Evolutionary conservation across 2,329 filamentous ascomycete genomes (phyloP).

Genomic region (Penicillium verrucosum): DNA sequence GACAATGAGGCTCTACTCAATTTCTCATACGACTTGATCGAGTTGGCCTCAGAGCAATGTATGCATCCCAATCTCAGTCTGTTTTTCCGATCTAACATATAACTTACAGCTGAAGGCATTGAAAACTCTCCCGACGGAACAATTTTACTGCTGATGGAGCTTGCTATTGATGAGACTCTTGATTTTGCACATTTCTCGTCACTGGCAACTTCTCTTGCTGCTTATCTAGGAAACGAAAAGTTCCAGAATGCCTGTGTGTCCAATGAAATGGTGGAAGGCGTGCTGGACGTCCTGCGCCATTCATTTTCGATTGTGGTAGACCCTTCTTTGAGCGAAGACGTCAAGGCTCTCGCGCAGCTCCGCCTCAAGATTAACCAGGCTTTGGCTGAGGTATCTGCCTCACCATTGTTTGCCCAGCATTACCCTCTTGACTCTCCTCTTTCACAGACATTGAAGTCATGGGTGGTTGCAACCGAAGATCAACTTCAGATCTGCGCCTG

Average conservation of each 20-base stretch:
- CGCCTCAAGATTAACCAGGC: conserved; percentile 41
- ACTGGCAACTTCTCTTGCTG: conserved; percentile 32
- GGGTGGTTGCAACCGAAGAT: conserved; percentile 40
- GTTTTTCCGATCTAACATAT: conserved; percentile 3
- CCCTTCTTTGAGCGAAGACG: conserved; percentile 33
- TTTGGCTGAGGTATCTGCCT: conserved; percentile 42
- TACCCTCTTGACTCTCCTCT: conserved; percentile 41
- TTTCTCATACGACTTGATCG: conserved; percentile 42
- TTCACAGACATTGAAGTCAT: conserved; percentile 37
- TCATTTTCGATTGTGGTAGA: conserved; percentile 30
- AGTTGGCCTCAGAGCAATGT: conserved; percentile 42
- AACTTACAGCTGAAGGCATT: conserved; percentile 32
- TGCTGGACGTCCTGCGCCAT: conserved; percentile 33
- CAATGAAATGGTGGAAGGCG: conserved; percentile 30
- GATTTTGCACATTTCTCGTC: conserved; percentile 32
- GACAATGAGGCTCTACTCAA: conserved; percentile 34
- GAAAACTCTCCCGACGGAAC: conserved; percentile 35
- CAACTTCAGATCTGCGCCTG: conserved; percentile 48
- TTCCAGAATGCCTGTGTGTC: conserved; percentile 40
- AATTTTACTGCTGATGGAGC: conserved; percentile 34
- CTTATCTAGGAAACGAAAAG: conserved; percentile 37
- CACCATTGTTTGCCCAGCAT: conserved; percentile 33
- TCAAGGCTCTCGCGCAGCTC: conserved; percentile 34
- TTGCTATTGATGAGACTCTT: conserved; percentile 28
- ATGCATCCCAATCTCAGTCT: conserved; percentile 4